These are phyloP conservation scores for Chloromonas sp. DNA, from an alignment of 163 green algal genomes.

Conservation along the genomic window DNA sequence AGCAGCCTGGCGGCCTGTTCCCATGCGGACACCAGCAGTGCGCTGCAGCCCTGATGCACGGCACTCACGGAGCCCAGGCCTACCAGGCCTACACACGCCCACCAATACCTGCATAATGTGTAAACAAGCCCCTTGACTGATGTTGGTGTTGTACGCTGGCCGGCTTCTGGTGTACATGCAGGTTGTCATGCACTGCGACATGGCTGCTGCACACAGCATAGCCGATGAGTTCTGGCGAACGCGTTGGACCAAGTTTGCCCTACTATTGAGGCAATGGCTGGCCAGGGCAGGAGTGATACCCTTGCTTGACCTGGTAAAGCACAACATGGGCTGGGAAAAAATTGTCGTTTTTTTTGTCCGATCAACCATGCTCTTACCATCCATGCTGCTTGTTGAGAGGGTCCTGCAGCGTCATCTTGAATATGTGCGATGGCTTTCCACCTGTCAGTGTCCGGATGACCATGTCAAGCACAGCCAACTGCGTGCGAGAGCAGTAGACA, in stretches of 20 bases:
- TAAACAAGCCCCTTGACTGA: no score
- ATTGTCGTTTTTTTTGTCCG: no score
- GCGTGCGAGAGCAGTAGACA: neutral
- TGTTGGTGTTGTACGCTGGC: no score
- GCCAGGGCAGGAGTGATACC: no score
- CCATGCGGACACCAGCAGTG: neutral
- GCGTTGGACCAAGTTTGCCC: no score
- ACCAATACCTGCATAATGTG: neutral
- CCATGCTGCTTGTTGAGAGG: neutral
- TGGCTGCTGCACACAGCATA: no score
- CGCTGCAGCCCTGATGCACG: neutral
- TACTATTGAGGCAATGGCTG: no score
- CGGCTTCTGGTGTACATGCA: no score
- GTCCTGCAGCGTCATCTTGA: neutral
- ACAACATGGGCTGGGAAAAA: no score
- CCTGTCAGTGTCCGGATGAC: neutral
- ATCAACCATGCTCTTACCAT: neutral
- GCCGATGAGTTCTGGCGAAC: no score
- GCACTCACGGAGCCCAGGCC: neutral
- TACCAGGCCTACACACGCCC: neutral
- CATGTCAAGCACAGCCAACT: neutral
- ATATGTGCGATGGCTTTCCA: neutral
- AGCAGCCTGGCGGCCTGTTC: neutral
- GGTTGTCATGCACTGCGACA: no score
- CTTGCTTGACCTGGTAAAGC: no score